Evolutionary conservation across 2,329 filamentous ascomycete genomes (phyloP), one percentile per base, ranked within the genome.

Genomic region (Sporothrix luriei): DNA sequence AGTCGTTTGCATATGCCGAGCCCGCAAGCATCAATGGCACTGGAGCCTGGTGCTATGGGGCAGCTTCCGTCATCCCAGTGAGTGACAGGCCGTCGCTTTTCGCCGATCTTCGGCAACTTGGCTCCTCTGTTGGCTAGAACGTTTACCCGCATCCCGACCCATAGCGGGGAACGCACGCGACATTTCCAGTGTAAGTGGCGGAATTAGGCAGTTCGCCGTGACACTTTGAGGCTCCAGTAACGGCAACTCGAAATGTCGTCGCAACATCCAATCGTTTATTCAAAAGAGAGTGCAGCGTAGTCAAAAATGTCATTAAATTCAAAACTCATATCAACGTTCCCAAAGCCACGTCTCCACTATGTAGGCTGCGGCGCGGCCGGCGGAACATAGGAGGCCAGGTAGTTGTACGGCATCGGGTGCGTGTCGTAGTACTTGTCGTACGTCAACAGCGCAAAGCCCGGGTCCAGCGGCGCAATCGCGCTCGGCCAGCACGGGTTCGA

Each of bases 401-500:
- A 70, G 49, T 70, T 68, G 49, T 73, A 70, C 26, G 64, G 62
- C n/a, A 19, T 55, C 49, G 66, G 21, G 13, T 71, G 57, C 4
- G 57, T 68, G 19, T 71, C 43, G 46, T 76, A 75, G 57, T 68
- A 75, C 2, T 65, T 51, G 48, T 75, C 74, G 38, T 70, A 72
- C 9, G 57, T 69, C 10, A 75, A 48, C 11, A 76, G 71, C 11
- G 70, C 72, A 29, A 75, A 76, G 11, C 72, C 74, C 0, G 74
- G 72, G 59, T 75, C 75, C 6, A 48, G 14, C 4, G 72, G 66
- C 7, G 71, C 71, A 38, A 74, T 71, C 1, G 24, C 49, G 16
- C 10, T 67, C n/a, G 74, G 73, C 70, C 71, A 75, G 72, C 75
- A 75, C n/a, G 70, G 70, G 70, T 75, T 76, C 40, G 69, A 70